Percentiles rank a stretch among this genome's conserved stretches.
Conservation (phyloP, 2,329 filamentous ascomycete species). For the Penicillium sp. region DNA sequence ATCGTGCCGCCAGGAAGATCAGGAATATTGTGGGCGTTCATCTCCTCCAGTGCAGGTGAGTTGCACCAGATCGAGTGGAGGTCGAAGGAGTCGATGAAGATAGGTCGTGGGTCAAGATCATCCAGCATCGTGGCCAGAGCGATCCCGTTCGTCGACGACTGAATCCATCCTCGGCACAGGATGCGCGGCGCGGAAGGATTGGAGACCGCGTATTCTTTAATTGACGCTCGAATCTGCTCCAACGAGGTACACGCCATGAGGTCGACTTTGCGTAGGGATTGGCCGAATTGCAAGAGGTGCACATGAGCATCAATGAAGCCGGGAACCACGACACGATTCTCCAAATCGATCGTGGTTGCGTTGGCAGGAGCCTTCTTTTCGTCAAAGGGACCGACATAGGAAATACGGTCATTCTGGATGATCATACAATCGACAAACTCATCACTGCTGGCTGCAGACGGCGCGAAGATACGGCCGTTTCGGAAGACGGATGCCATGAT, state of each 20-base stretch:
- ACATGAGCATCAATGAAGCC: conserved; percentile 53
- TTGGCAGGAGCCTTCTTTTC: conserved; percentile 24
- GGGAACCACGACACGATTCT: conserved; percentile 42
- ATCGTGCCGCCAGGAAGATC: conserved; percentile 49
- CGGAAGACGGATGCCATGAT: conserved; percentile 30
- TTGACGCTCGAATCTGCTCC: conserved; percentile 43
- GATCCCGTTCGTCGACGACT: conserved; percentile 45
- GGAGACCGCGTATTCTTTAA: conserved; percentile 42
- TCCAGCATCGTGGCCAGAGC: conserved; percentile 50
- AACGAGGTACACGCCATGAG: conserved; percentile 45
- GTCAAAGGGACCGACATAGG: conserved; percentile 40
- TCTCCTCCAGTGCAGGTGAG: conserved; percentile 46
- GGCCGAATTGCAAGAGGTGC: conserved; percentile 51
- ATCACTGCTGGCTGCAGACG: conserved; percentile 7
- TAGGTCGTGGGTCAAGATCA: conserved; percentile 48
- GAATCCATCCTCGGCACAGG: conserved; percentile 51
- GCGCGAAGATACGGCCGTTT: conserved; percentile 37
- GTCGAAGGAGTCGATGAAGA: conserved; percentile 51
- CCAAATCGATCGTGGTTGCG: conserved; percentile 34
- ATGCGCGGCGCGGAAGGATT: conserved; percentile 44
- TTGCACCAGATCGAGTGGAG: conserved; percentile 55
- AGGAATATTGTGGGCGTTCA: conserved; percentile 42
- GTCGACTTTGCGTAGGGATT: conserved; percentile 47
- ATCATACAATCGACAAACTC: conserved; percentile 39
- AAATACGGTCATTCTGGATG: conserved; percentile 42